These are phyloP conservation scores for Pulveroboletus sp. DNA, from an alignment of 768 basidiomycete species.

Conservation along the genomic window DNA sequence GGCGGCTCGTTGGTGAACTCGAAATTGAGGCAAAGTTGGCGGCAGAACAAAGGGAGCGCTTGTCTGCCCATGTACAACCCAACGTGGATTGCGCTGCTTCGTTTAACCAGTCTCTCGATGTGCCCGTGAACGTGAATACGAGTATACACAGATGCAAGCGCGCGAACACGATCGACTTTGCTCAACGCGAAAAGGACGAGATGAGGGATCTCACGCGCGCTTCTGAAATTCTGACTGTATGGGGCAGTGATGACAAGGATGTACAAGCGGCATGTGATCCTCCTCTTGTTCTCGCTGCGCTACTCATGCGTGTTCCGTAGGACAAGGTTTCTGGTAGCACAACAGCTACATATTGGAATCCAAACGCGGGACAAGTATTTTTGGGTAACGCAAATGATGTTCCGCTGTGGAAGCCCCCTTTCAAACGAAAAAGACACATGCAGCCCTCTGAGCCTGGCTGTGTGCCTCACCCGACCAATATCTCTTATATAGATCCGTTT, in stretches of 20 bases:
- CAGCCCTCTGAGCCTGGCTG: not conserved
- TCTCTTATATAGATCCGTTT: slow-evolving; percentile 16
- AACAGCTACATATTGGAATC: slow-evolving; percentile 47
- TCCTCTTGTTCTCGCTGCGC: not conserved
- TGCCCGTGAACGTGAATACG: slow-evolving; percentile 3
- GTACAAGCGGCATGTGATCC: slow-evolving; percentile 8
- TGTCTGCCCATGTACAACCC: not conserved
- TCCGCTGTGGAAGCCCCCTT: slow-evolving; percentile 39
- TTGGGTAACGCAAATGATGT: slow-evolving; percentile 84
- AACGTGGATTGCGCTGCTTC: not conserved
- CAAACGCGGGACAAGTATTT: slow-evolving; percentile 63
- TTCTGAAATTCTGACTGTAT: slow-evolving; percentile 64
- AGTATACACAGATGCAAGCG: slow-evolving; percentile 26
- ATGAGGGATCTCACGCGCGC: slow-evolving; percentile 85
- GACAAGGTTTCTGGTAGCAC: slow-evolving; percentile 27
- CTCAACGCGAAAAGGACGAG: slow-evolving; percentile 80
- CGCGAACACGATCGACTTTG: slow-evolving; percentile 73
- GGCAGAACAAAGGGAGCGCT: not conserved
- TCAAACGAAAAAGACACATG: slow-evolving; percentile 11
- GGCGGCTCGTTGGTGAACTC: slow-evolving; percentile 17
- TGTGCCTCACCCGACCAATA: not conserved
- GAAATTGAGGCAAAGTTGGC: slow-evolving; percentile 20
- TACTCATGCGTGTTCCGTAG: slow-evolving; percentile 11
- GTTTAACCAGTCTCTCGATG: not conserved
- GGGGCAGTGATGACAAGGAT: slow-evolving; percentile 14